Base-by-base conservation (phyloP, 768 basidiomycete genomes). In the Clavaria fumosa region DNA sequence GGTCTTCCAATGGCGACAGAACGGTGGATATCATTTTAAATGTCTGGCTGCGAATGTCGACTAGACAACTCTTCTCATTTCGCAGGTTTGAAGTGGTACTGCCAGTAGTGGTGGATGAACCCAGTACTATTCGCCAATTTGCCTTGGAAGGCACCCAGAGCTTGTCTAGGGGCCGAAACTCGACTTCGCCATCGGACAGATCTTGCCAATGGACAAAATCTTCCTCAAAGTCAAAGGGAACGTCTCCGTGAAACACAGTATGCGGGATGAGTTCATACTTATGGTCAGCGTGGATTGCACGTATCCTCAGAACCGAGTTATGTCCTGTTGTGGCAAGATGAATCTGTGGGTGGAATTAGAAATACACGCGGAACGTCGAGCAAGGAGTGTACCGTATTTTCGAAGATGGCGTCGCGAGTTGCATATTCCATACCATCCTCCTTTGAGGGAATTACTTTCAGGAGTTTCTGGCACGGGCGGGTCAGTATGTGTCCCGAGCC, bases 221-320 rank as follows among this genome's bases (percentile, higher is more conserved):
- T 2, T 50, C 43, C 11, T 55, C 42, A 14, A 64, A 49, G 6
- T 47, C 26, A 14, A 10, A 26, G 4, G 62, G 61, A 5, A 62
- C 43, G 41, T 62, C 60, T 5, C 37, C 41, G 1, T 19, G 24
- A 20, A 60, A 44, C 30, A 46, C 23, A 1, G 37, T 15, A 30
- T 48, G 50, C 4, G 62, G 64, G 37, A 66, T 50, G 5, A 62
- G 46, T 36, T 65, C 64, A 7, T 48, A 48, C 7, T 56, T 32
- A 20, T 43, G 34, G 4, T 12, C 23, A 22, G 34, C 41, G 11
- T 37, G 34, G 37, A 35, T 42, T 12, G 54, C 53, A 26, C 53
- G 58, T 30, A 65, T 55, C 20, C 59, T 41, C n/a, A 63, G 48
- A 9, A 44, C 41, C 7, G 36, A 23, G 20, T 41, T 38, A 6